These are phyloP conservation scores for Prinsepia uniflora DNA, from an alignment of 306 rosid species.

Conservation along the genomic window DNA sequence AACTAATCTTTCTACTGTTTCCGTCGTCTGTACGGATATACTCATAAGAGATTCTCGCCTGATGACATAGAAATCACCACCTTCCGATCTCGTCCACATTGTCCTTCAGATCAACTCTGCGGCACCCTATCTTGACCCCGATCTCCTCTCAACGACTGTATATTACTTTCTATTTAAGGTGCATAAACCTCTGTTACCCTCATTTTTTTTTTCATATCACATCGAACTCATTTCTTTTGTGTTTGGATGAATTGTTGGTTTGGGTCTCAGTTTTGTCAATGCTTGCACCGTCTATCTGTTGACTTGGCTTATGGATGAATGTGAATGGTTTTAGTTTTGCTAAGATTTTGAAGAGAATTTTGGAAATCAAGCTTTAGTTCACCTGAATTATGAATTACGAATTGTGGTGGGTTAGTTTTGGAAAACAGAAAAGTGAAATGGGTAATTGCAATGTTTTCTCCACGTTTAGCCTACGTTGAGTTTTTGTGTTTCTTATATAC, in stretches of 20 bases:
- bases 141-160: constrained; percentile 10
- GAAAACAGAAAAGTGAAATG: not conserved
- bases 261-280: not conserved
- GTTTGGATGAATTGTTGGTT: not conserved
- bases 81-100: constrained; percentile 31
- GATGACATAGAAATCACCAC: constrained; percentile 27
- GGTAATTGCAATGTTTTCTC: not conserved
- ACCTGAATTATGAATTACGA: not conserved
- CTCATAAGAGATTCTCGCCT: not conserved
- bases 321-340: not conserved
- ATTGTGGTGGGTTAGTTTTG: not conserved
- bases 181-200: not conserved
- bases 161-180: not conserved
- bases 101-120: constrained; percentile 22
- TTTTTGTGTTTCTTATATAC: not conserved
- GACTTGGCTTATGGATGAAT: not conserved
- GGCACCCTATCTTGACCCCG: constrained; percentile 29
- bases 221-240: not conserved
- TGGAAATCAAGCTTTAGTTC: not conserved
- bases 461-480: not conserved
- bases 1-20: not conserved
- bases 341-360: not conserved
- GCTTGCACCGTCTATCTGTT: not conserved
- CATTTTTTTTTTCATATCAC: not conserved
- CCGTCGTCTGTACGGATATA: not conserved